These are phyloP conservation scores for Pseudomonodictys pantanalensis DNA, from an alignment of 495 filamentous ascomycete genomes.

Conservation along the genomic window DNA sequence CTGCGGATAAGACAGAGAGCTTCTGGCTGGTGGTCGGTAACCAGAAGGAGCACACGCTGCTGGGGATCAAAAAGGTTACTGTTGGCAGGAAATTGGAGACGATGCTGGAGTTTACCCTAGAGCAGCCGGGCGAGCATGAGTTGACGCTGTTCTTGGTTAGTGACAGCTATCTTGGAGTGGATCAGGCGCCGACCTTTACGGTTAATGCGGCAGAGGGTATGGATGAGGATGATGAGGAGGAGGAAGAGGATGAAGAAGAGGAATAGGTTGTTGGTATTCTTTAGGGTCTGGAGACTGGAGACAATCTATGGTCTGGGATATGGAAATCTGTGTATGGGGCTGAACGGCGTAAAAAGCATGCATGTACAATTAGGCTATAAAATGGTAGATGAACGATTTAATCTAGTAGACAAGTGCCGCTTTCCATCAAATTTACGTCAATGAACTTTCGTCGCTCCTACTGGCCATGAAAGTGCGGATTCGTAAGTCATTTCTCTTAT, in stretches of 20 bases:
- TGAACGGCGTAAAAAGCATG: too few relatives aligned
- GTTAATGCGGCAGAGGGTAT: slow-evolving; percentile 85
- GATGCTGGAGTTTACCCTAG: slow-evolving; percentile 83
- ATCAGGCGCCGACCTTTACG: slow-evolving; percentile 88
- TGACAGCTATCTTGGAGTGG: slow-evolving; percentile 95
- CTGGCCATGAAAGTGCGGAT: too few relatives aligned
- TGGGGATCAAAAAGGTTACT: slow-evolving; percentile 93
- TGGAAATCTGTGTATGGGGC: too few relatives aligned
- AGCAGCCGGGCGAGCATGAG: slow-evolving; percentile 77
- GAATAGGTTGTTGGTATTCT: too few relatives aligned
- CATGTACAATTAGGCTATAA: too few relatives aligned
- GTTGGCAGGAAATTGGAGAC: slow-evolving; percentile 74
- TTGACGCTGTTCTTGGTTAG: slow-evolving; percentile 94
- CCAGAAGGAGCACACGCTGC: slow-evolving; percentile 76
- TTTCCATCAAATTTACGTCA: too few relatives aligned
- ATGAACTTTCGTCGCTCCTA: too few relatives aligned
- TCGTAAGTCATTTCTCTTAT: too few relatives aligned
- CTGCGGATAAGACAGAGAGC: slow-evolving; percentile 89
- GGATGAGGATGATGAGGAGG: slow-evolving; percentile 89
- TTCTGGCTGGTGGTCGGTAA: slow-evolving; percentile 95
- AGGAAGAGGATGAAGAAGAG: slow-evolving; percentile 65
- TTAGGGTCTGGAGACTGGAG: too few relatives aligned
- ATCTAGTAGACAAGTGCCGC: too few relatives aligned
- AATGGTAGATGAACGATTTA: too few relatives aligned
- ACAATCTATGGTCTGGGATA: too few relatives aligned